Percentiles rank a stretch among this genome's conserved stretches.
Conservation (phyloP, 768 basidiomycete species). For the Xerocomellus chrysenteron region DNA sequence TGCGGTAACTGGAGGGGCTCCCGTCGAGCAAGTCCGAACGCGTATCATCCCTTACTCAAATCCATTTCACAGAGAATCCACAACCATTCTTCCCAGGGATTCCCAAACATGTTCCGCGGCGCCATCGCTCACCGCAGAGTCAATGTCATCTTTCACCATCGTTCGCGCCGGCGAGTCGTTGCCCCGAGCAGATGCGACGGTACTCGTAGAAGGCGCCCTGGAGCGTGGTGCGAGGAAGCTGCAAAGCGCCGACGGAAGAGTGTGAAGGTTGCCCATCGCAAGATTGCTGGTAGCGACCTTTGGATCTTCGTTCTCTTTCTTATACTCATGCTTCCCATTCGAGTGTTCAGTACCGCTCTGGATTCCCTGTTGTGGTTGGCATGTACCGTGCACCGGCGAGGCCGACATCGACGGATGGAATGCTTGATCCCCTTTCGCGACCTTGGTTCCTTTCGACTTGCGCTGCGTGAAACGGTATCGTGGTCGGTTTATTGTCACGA, state of each 20-base stretch:
- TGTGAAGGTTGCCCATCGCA: neutral
- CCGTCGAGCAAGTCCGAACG: neutral
- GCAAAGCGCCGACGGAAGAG: slow-evolving; percentile 7
- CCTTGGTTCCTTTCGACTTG: slow-evolving; percentile 7
- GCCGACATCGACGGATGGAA: neutral
- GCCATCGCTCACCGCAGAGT: neutral
- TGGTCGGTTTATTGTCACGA: slow-evolving; percentile 23
- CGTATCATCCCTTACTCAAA: neutral
- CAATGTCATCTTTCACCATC: neutral
- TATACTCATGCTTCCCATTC: neutral
- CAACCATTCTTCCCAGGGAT: slow-evolving; percentile 26
- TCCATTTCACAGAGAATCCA: slow-evolving; percentile 11
- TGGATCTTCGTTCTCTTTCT: slow-evolving; percentile 5
- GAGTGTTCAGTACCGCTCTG: neutral
- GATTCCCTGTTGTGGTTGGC: neutral
- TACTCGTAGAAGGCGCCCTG: slow-evolving; percentile 25
- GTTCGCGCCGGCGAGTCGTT: neutral
- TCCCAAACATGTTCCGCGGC: slow-evolving; percentile 14
- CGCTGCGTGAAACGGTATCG: slow-evolving; percentile 18
- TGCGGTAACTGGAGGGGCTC: neutral
- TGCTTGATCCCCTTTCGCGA: neutral
- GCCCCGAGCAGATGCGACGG: slow-evolving; percentile 9
- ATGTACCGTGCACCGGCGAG: neutral
- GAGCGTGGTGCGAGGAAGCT: slow-evolving; percentile 14
- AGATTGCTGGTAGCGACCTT: neutral